Evolutionary conservation across 176 grass and related monocot species (phyloP), one percentile per base, ranked within the genome.

Genomic region (Musa acuminata): DNA sequence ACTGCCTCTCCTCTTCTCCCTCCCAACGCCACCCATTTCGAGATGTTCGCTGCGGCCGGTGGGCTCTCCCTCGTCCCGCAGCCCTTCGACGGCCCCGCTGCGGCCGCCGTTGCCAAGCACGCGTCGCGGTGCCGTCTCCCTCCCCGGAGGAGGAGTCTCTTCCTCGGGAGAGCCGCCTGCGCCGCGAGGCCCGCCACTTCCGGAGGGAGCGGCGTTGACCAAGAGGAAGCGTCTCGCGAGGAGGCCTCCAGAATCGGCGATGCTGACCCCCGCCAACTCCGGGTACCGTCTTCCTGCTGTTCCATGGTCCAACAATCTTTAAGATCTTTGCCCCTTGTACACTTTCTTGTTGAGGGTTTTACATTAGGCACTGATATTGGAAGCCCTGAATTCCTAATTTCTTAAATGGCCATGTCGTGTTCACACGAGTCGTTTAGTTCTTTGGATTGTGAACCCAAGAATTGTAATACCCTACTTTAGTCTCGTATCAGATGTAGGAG

Each of bases 211-310:
- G 26, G 73, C 35, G 74, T 80, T 23, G 82, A 75, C 3, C 83
- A 80, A 11, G 80, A 78, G 9, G 80, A 78, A 1, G 78, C 73
- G 0, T 74, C 84, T 3, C 16, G 8, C 23, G 59, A 68, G 26
- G 62, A 11, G 19, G 43, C 78, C 11, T 67, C 72, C 26, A 55
- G 29, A 20, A 58, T 68, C 2, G 75, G 75, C 22, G 43, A 81
- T 21, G 92, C 89, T 1, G 89, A 93, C 62, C 83, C 75, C 14
- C 81, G 81, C 19, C 75, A 74, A 1, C 71, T 72, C 0, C 90
- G 79, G 86, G 90, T 98, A 78, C n/a, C 69, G 67, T 76, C 22
- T 53, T 35, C 53, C 17, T 11, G 16, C 54, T 24, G 1, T 22
- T 23, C 50, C 4, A 65, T 12, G 8, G 13, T 23, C 26, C 11